Evolutionary conservation across 192 early-diverging fungal genomes (phyloP), one percentile per base, ranked within the genome.

Genomic region (Entophlyctis helioformis): DNA sequence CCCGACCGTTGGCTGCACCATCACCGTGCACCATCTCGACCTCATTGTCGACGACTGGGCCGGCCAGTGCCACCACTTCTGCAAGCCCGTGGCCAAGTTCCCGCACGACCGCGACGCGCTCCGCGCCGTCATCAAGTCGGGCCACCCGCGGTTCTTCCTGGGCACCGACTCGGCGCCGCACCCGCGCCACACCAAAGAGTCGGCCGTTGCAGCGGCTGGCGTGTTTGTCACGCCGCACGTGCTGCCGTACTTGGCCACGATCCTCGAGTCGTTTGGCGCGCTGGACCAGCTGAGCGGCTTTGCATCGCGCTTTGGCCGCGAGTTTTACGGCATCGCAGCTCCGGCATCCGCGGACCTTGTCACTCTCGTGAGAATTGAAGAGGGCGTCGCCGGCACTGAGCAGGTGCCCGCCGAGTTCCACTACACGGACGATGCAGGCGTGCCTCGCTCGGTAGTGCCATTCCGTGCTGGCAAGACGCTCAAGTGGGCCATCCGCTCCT

Each of bases 71-170:
- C 95, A 98, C 54, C 78, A 91, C 62, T 98, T 90, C 62, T 98
- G 95, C 73, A 98, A 98, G 66, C 95, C 95, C 24, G 95, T 98
- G 19, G 95, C 95, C 24, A 98, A 98, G 66, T 93, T 67, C 56
- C 91, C 88, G 10, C 74, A 77, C 37, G 95, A 98, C 54, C 81
- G 95, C 9, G 69, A 81, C 7, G 95, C 95, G 0, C 69, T 98
- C 39, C 82, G 82, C 18, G 76, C 83, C 11, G 74, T 89, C 9
- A 65, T 94, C 32, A 72, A 66, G 45, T 31, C 29, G 4, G 19
- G 86, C 18, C 94, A 94, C 55, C 89, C 89, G 13, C 75, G 89
- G 1, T 98, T 98, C 76, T 98, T 98, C 72, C 64, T 98, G 10
- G 94, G 94, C 18, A 93, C 89, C 24, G 94, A 98, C 53, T 91